Base-by-base conservation (phyloP, 1,284 basidiomycete species). In the Coniophora puteana region DNA sequence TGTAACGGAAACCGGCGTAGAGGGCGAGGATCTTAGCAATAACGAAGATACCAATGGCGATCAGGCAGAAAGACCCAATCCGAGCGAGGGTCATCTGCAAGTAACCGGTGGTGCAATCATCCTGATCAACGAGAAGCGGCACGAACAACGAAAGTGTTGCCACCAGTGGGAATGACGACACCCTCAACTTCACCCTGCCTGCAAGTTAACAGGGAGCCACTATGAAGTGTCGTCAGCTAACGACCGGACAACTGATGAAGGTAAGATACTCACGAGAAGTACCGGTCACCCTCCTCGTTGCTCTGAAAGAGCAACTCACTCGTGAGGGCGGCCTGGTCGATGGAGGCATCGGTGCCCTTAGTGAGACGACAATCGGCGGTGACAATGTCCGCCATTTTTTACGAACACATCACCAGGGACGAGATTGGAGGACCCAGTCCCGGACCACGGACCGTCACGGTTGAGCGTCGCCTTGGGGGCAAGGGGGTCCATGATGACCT, bases 341-440 rank as follows among this genome's bases (percentile, higher is more conserved):
- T 94, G 22, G 90, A 93, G 36, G 96, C 88, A 66, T 96, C 95
- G 78, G 95, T 83, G 40, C 93, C 83, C 63, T 97, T 93, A 17
- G 83, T 89, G 45, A 97, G 82, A 79, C 93, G 90, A 68, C 92
- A 94, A 63, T 96, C 93, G 54, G 92, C 91, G 43, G 93, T 90
- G 47, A 95, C 93, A 55, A 96, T 89, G 59, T 96, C 93, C 76
- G 93, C 93, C 68, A 96, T 94, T 74, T 97, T 96, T 89, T 96
- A 95, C 5, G 91, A 75, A 69, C 75, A 96, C 86, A 56, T 97
- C 93, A 65, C 93, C 93, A 44, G 93, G 93, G 35, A 96, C 93
- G 45, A 97, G 82, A 34, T 76, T 78, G 34, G 92, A 53, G 0
- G 89, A 91, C 57, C 97, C 93, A 53, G 95, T 87, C 66, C 97